These are phyloP conservation scores for Yamadazyma epiphylla DNA, from an alignment of 1,139 yeast genomes.

Conservation along the genomic window DNA sequence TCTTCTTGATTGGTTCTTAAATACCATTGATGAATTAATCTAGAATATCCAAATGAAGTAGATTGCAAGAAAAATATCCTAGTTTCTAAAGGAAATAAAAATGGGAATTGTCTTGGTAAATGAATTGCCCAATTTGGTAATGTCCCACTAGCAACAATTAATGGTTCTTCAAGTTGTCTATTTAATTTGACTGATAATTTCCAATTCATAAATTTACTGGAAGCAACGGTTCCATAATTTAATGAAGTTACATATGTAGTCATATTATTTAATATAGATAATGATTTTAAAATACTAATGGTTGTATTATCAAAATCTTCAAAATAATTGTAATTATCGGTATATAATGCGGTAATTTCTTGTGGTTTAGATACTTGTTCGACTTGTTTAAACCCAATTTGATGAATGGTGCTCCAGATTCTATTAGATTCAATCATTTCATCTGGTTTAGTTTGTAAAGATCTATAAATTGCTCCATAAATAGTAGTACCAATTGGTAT, in stretches of 20 bases:
- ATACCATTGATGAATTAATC: conserved; percentile 81
- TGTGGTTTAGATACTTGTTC: background rate
- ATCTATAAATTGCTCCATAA: conserved; percentile 71
- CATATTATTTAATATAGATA: conserved; percentile 51
- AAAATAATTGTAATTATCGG: conserved; percentile 26
- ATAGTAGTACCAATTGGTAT: conserved; percentile 72
- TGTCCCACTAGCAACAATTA: conserved; percentile 83
- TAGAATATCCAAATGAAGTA: conserved; percentile 88
- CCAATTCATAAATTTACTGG: conserved; percentile 64
- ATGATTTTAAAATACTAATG: conserved; percentile 48
- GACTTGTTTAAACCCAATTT: conserved; percentile 37
- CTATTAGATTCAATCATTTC: conserved; percentile 44
- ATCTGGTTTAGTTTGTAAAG: conserved; percentile 37
- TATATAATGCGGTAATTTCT: conserved; percentile 10
- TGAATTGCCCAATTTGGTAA: conserved; percentile 84
- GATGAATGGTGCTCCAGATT: conserved; percentile 58
- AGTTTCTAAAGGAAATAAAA: conserved; percentile 80
- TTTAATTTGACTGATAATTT: conserved; percentile 84
- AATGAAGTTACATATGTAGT: conserved; percentile 32
- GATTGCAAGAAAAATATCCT: conserved; percentile 77
- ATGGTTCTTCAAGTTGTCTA: conserved; percentile 85
- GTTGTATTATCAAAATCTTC: conserved; percentile 42
- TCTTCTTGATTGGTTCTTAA: conserved; percentile 43
- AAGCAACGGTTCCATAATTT: conserved; percentile 16
- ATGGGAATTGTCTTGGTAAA: conserved; percentile 70